Conservation (phyloP, 2,329 filamentous ascomycete species). For the Neofusicoccum parvum region DNA sequence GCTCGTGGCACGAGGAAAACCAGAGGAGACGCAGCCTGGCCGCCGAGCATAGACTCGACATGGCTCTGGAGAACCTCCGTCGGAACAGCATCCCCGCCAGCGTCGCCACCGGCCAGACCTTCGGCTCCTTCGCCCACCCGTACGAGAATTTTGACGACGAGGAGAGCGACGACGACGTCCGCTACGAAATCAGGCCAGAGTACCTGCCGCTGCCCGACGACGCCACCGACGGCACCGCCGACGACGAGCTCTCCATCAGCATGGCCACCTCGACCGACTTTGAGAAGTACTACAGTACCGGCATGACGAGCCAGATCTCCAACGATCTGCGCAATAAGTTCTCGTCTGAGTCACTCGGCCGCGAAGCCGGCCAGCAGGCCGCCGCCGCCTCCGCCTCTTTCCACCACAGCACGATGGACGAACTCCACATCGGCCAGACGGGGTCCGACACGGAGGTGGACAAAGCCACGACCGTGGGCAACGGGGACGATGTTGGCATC, state of each 20-base stretch:
- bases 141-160: constrained; percentile 7
- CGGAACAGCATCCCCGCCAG: constrained; percentile 5
- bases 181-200: constrained; percentile 1
- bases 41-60: constrained; percentile 11
- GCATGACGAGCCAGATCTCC: neutral
- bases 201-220: constrained; percentile 16
- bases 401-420: neutral
- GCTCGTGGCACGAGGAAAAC: constrained; percentile 7
- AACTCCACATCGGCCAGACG: neutral
- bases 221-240: constrained; percentile 9
- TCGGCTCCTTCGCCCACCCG: constrained; percentile 11
- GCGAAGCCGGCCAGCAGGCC: too few relatives aligned
- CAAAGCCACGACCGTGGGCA: constrained; percentile 4
- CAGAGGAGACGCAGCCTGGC: neutral
- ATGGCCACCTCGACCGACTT: neutral
- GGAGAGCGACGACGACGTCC: too few relatives aligned
- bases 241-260: constrained; percentile 16
- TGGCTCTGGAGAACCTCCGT: neutral
- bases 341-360: neutral
- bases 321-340: neutral
- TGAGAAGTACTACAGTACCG: constrained; percentile 5
- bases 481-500: neutral
- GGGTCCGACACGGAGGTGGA: constrained; percentile 7
- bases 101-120: constrained; percentile 1
- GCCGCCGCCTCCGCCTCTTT: neutral